A percentile compares a stretch with the other conserved stretches of the same genome.
Conservation (phyloP, 306 rosid genomes). For the Trifolium dubium region DNA sequence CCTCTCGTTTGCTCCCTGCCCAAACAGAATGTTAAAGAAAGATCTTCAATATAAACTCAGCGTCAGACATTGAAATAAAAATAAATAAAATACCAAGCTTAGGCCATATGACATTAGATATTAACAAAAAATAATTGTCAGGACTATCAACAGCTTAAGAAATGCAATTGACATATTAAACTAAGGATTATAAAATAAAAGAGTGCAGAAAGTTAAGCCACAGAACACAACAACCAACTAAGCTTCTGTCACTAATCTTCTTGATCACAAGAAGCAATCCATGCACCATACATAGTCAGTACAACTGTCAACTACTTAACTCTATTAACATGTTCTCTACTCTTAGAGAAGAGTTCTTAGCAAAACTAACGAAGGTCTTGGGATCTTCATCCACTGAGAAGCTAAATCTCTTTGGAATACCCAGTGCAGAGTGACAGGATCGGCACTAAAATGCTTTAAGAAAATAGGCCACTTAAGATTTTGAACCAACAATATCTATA, state of each 20-base stretch:
- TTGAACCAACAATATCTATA: background rate
- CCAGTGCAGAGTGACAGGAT: background rate
- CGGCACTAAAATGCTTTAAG: background rate
- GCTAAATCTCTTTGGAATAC: background rate
- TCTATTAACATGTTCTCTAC: slow-evolving; percentile 1
- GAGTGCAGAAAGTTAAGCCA: slow-evolving; percentile 28
- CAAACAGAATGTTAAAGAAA: background rate
- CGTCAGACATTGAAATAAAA: background rate
- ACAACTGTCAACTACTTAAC: background rate
- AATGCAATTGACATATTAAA: slow-evolving; percentile 14
- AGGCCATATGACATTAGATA: slow-evolving; percentile 18
- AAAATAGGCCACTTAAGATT: background rate
- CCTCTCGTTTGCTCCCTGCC: background rate
- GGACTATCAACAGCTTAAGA: slow-evolving; percentile 7
- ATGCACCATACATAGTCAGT: background rate
- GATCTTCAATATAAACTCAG: background rate
- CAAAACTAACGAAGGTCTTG: background rate
- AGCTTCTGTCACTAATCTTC: slow-evolving; percentile 7
- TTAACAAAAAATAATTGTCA: slow-evolving; percentile 9
- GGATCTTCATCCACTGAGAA: slow-evolving; percentile 11
- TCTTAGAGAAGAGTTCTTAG: slow-evolving; percentile 8
- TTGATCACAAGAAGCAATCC: slow-evolving; percentile 9
- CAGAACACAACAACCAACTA: slow-evolving; percentile 29
- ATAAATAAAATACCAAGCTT: slow-evolving; percentile 1
- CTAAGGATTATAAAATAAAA: slow-evolving; percentile 11